phyloP scores from a whole-genome alignment of 2,329 filamentous ascomycete species.

The Fusarium lateritium region DNA sequence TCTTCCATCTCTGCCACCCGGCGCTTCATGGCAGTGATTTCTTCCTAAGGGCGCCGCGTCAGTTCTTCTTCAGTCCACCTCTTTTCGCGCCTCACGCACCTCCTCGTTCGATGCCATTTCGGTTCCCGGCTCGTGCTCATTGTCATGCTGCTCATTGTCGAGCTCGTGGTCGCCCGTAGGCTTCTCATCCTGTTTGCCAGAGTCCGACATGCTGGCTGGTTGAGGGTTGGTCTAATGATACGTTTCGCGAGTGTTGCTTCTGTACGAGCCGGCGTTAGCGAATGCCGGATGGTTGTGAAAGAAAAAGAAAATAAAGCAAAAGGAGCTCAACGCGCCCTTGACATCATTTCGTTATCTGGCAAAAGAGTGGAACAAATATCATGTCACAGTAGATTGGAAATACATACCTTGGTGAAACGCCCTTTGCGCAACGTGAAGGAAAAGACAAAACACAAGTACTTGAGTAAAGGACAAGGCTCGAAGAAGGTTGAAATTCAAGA shows the following conservation, averaged over 20 bases:
- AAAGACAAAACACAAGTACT: neutral
- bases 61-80: constrained; percentile 51
- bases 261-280: constrained; percentile 28
- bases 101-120: constrained; percentile 54
- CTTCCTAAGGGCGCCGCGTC: constrained; percentile 68
- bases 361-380: constrained; percentile 13
- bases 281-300: constrained; percentile 6
- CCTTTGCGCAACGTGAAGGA: neutral
- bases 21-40: constrained; percentile 89
- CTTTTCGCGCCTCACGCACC: constrained; percentile 54
- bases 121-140: constrained; percentile 51
- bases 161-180: constrained; percentile 50
- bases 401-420: constrained; percentile 21
- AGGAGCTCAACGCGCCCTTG: constrained; percentile 23
- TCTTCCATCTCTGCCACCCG: constrained; percentile 92
- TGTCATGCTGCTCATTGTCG: constrained; percentile 46
- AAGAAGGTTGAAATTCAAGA: constrained; percentile 15
- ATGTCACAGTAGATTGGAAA: neutral
- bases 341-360: constrained; percentile 24
- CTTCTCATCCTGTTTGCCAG: constrained; percentile 52
- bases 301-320: constrained; percentile 13
- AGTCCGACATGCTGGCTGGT: constrained; percentile 52
- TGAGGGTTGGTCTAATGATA: constrained; percentile 3
- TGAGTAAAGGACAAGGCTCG: constrained; percentile 4
- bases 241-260: constrained; percentile 9